Percentiles rank a stretch among this genome's conserved stretches.
Conservation (phyloP, 495 filamentous ascomycete genomes). For the Trichoderma erinaceum region DNA sequence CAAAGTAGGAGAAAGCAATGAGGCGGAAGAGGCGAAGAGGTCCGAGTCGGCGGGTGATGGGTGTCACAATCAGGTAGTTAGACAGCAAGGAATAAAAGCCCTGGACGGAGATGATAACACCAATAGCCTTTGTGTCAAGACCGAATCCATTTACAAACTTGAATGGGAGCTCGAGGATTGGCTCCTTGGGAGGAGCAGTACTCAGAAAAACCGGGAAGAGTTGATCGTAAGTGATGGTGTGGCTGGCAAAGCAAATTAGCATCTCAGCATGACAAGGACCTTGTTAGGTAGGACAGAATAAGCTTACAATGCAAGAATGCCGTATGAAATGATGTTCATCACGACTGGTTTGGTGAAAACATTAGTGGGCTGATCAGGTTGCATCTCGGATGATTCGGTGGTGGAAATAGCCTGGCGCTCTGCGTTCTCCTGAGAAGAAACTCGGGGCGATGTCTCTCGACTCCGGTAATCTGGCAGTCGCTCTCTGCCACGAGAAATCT, state of each 20-base stretch:
- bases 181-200: slow-evolving; percentile 50
- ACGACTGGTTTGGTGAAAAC: slow-evolving; percentile 76
- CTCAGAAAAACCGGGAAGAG: slow-evolving; percentile 88
- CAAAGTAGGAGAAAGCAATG: slow-evolving; percentile 74
- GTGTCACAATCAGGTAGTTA: slow-evolving; percentile 76
- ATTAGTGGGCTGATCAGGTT: slow-evolving; percentile 18
- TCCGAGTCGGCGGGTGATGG: slow-evolving; percentile 64
- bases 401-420: neutral
- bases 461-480: slow-evolving; percentile 59
- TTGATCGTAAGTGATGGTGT: slow-evolving; percentile 91
- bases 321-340: slow-evolving; percentile 78
- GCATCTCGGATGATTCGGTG: neutral
- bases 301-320: slow-evolving; percentile 91
- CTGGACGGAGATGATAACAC: slow-evolving; percentile 79
- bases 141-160: slow-evolving; percentile 85
- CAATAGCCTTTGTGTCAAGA: slow-evolving; percentile 72
- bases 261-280: neutral
- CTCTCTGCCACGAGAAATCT: slow-evolving; percentile 25
- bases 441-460: slow-evolving; percentile 43
- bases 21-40: slow-evolving; percentile 72
- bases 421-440: slow-evolving; percentile 17
- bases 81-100: slow-evolving; percentile 83
- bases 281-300: neutral
- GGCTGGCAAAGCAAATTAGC: slow-evolving; percentile 26
- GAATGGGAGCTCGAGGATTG: slow-evolving; percentile 58